A percentile compares a stretch with the other conserved stretches of the same genome.
These are phyloP conservation scores for Camellia granthamiana DNA, from an alignment of 148 eudicot genomes.

Conservation along the genomic window DNA sequence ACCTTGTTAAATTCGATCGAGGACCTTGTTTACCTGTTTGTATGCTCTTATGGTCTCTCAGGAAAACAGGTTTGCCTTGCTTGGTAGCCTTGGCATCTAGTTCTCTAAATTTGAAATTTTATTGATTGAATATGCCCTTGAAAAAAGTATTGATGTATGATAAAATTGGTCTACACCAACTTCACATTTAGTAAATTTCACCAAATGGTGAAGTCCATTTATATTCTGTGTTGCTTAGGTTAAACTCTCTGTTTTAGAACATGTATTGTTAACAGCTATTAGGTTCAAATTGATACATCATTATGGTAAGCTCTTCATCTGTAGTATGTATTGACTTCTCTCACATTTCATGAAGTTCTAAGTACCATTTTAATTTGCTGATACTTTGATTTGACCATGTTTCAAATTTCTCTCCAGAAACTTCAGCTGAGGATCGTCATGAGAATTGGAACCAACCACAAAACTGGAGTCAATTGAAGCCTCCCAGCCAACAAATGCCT, in stretches of 20 bases:
- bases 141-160: background rate
- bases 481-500: slow-evolving; percentile 33
- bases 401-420: slow-evolving; percentile 41
- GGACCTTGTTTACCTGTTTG: background rate
- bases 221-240: background rate
- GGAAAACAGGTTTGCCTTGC: background rate
- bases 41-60: background rate
- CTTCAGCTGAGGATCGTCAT: slow-evolving; percentile 40
- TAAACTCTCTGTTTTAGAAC: background rate
- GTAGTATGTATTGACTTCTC: background rate
- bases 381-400: background rate
- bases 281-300: background rate
- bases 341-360: slow-evolving; percentile 4
- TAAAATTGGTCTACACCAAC: background rate
- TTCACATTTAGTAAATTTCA: background rate
- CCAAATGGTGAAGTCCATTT: background rate
- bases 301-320: background rate
- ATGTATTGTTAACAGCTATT: background rate
- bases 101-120: background rate
- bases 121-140: background rate
- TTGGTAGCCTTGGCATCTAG: background rate
- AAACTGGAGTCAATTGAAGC: slow-evolving; percentile 44
- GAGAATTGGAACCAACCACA: slow-evolving; percentile 48
- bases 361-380: background rate
- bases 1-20: background rate